Percentiles rank a stretch among this genome's conserved stretches.
Conservation (phyloP, 2,329 filamentous ascomycete genomes). For the Hypomyces rosellus region DNA sequence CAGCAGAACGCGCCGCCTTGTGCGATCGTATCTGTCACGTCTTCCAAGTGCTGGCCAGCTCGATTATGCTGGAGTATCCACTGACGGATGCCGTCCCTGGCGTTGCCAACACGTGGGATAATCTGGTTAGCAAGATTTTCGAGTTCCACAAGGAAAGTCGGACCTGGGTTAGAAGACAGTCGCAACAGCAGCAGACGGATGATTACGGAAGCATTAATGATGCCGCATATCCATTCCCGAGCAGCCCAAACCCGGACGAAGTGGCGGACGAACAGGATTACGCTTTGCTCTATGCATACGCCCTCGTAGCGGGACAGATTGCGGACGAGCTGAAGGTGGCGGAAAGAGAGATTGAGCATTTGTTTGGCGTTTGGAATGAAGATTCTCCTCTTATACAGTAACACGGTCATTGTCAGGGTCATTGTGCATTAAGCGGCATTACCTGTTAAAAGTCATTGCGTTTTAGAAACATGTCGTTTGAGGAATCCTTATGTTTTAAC, state of each 20-base stretch:
- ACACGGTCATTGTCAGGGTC: neutral
- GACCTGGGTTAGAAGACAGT: neutral
- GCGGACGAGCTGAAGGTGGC: slow-evolving; percentile 53
- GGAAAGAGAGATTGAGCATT: slow-evolving; percentile 49
- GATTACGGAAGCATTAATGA: neutral
- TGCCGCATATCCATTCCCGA: neutral
- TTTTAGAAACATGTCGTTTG: too few relatives aligned
- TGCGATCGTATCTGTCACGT: slow-evolving; percentile 84
- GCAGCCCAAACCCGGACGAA: neutral
- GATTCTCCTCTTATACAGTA: slow-evolving; percentile 13
- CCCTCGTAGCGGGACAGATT: slow-evolving; percentile 55
- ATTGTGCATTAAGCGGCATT: neutral
- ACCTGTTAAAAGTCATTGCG: neutral
- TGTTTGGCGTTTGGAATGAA: slow-evolving; percentile 48
- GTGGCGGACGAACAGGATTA: slow-evolving; percentile 66
- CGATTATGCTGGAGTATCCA: slow-evolving; percentile 83
- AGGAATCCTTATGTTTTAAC: too few relatives aligned
- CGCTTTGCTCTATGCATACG: slow-evolving; percentile 88
- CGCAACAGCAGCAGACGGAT: slow-evolving; percentile 17
- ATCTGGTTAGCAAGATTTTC: slow-evolving; percentile 75
- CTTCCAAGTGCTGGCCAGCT: slow-evolving; percentile 71
- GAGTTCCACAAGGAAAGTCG: slow-evolving; percentile 62
- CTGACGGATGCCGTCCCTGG: slow-evolving; percentile 77
- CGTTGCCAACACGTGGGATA: slow-evolving; percentile 67
- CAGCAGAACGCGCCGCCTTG: slow-evolving; percentile 68